Evolutionary conservation across 2,329 filamentous ascomycete genomes (phyloP), one percentile per base, ranked within the genome.

Genomic region (Diplodia sapinea): DNA sequence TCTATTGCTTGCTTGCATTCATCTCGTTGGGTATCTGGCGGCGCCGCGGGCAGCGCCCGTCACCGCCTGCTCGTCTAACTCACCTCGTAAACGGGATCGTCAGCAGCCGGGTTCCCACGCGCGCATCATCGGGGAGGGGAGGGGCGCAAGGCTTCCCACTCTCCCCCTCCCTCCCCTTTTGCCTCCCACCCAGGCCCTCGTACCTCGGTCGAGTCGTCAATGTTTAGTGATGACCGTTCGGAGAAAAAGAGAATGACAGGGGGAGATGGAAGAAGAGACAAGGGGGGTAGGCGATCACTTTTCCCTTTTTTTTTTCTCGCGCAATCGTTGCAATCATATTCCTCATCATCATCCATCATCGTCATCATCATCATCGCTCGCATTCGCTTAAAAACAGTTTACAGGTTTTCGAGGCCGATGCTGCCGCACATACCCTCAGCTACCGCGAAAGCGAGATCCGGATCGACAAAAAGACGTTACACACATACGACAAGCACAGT

Each of bases 401-500:
- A 26, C 26, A 26, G 17, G 31, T 2, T 13, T n/a, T 38, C 7
- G 31, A 33, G 31, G 31, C 31, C 26, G 26, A 26, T 26, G 26
- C 26, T 4, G 26, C 26, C 1, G 26, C 26, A 26, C 26, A 26
- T 26, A 26, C 26, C 26, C 26, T 26, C 26, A 26, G 26, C 26
- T 26, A 26, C 26, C 26, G 26, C 26, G 31, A 36, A 17, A 56
- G 52, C 52, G 52, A 56, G 52, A 56, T 56, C 52, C 38, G 52
- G 52, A 56, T 56, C 52, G 29, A 29, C 52, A 38, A 4, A 12
- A 38, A 38, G 36, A 38, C 36, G 36, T 38, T 38, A 38, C 36
- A 38, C 11, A 38, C 36, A 38, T 38, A 38, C 36, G 1, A 11
- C 11, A 38, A 8, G 36, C 36, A 13, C 9, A 20, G 40, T n/a